Evolutionary conservation across 148 eudicot genomes (phyloP).

Genomic region (Rhododendron williamsianum): DNA sequence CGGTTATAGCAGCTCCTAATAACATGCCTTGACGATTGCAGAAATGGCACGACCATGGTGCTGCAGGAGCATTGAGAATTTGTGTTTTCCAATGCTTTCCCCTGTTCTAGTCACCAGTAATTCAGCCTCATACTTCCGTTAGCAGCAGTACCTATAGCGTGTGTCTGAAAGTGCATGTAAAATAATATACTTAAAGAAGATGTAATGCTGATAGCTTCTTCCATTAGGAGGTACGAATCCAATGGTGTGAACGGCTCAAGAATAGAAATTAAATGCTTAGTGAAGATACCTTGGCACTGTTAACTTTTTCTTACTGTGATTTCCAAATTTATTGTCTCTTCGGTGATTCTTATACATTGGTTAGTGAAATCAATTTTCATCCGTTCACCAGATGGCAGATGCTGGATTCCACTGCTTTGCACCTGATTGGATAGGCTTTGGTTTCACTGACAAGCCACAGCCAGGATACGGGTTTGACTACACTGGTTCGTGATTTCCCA

Average conservation of each 20-base stretch:
- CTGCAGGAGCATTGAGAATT: neutral
- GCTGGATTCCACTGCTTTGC: constrained; percentile 92
- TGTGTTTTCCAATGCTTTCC: neutral
- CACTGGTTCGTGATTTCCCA: constrained; percentile 56
- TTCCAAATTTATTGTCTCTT: neutral
- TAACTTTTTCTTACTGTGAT: neutral
- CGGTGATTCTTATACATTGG: neutral
- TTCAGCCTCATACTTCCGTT: neutral
- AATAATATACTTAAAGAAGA: neutral
- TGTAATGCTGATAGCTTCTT: neutral
- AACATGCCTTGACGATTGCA: neutral
- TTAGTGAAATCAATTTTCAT: constrained; percentile 5
- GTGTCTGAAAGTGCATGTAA: neutral
- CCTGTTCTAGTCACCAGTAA: neutral
- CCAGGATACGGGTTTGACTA: constrained; percentile 91
- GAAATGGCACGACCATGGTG: neutral
- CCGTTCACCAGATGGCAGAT: constrained; percentile 68
- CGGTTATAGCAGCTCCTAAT: neutral
- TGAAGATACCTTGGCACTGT: neutral
- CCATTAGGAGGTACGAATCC: neutral
- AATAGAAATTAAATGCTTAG: neutral
- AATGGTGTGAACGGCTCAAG: neutral
- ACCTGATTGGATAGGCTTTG: constrained; percentile 99
- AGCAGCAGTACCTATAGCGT: neutral
- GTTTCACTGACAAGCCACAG: constrained; percentile 96